Evolutionary conservation across 2,329 filamentous ascomycete genomes (phyloP).

Genomic region (Diaporthe velutina): DNA sequence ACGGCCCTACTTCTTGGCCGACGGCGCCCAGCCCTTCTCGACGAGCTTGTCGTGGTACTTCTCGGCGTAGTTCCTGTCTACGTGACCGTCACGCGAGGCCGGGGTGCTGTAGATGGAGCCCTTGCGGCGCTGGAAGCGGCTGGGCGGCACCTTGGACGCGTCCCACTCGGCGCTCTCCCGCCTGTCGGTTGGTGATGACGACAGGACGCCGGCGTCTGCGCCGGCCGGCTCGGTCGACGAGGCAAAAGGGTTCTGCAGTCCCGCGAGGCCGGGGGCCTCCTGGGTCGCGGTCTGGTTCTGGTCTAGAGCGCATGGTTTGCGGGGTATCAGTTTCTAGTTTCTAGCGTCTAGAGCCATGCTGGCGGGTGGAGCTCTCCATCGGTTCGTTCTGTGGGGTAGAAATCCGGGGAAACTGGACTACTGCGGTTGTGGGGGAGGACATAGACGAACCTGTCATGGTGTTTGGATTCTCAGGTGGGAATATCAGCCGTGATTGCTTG

Average conservation of each 20-base stretch:
- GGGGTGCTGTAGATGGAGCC: slow-evolving; percentile 78
- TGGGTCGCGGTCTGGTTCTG: slow-evolving; percentile 43
- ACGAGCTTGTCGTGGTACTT: slow-evolving; percentile 72
- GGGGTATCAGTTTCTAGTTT: neutral
- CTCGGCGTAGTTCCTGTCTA: slow-evolving; percentile 69
- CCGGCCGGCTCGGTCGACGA: slow-evolving; percentile 1
- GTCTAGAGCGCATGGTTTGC: slow-evolving; percentile 19
- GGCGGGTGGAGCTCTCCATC: neutral
- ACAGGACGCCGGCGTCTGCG: slow-evolving; percentile 43
- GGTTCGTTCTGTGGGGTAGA: slow-evolving; percentile 1
- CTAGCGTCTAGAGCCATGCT: neutral
- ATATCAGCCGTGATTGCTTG: neutral
- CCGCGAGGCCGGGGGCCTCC: slow-evolving; percentile 42
- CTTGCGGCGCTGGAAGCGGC: slow-evolving; percentile 77
- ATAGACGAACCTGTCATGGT: slow-evolving; percentile 34
- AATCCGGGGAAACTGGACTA: slow-evolving; percentile 9
- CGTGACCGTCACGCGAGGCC: slow-evolving; percentile 73
- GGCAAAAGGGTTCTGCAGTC: slow-evolving; percentile 32
- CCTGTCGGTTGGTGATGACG: slow-evolving; percentile 50
- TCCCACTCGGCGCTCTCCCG: slow-evolving; percentile 65
- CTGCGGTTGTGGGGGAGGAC: neutral
- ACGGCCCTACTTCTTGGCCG: slow-evolving; percentile 19
- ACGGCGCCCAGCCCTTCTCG: slow-evolving; percentile 58
- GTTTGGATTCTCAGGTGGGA: slow-evolving; percentile 11
- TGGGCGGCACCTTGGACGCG: slow-evolving; percentile 75